A percentile compares a stretch with the other conserved stretches of the same genome.
These are phyloP conservation scores for Colletotrichum endophyticum DNA, from an alignment of 2,329 filamentous ascomycete genomes.

Conservation along the genomic window DNA sequence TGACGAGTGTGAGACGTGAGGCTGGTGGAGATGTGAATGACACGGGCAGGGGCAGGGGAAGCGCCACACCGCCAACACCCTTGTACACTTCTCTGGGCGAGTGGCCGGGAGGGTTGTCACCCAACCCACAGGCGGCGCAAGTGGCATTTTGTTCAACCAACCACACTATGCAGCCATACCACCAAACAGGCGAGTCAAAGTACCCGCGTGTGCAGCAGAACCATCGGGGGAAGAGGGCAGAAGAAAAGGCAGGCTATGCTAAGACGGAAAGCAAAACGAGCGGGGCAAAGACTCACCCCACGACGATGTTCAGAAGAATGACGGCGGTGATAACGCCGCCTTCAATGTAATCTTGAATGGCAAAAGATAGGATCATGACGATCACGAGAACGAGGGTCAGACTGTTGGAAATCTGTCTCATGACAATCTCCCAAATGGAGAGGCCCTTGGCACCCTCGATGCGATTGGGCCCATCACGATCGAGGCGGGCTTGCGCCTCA, in stretches of 20 bases:
- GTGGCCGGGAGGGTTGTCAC: background rate
- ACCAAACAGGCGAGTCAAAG: background rate
- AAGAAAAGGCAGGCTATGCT: background rate
- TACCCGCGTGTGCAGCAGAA: background rate
- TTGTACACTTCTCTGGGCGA: background rate
- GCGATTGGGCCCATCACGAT: constrained; percentile 71
- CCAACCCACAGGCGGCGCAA: background rate
- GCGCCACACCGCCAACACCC: background rate
- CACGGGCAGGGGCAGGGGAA: background rate
- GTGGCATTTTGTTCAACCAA: background rate
- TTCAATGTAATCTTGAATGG: constrained; percentile 69
- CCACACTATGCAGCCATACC: background rate
- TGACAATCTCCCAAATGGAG: constrained; percentile 76
- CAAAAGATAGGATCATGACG: constrained; percentile 74
- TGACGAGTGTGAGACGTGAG: constrained; percentile 13
- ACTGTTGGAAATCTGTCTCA: constrained; percentile 80
- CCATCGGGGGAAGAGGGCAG: background rate
- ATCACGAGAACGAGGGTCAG: constrained; percentile 77
- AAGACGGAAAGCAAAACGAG: background rate
- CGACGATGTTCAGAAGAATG: constrained; percentile 70
- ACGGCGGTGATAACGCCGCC: constrained; percentile 67
- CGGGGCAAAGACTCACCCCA: constrained; percentile 54
- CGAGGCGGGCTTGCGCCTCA: constrained; percentile 70
- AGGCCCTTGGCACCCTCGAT: constrained; percentile 74
- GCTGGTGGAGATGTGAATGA: background rate